Base-by-base conservation (phyloP, 352 stramenopile species). In the Globisporangium nunn region DNA sequence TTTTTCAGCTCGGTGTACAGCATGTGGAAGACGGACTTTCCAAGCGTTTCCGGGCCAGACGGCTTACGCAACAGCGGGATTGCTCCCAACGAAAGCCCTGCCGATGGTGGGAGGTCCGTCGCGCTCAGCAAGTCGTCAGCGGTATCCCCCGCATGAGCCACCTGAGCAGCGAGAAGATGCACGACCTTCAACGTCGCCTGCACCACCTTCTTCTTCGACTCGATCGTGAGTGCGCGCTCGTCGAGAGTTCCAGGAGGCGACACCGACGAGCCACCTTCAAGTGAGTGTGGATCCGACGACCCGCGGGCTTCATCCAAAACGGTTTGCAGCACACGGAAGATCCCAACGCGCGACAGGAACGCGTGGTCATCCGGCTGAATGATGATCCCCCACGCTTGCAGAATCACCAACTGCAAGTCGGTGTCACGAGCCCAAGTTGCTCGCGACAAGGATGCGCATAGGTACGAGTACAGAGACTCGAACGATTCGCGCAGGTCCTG, bases 1-100 rank as follows among this genome's bases (percentile, higher is more conserved):
- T 93, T 96, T 54, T 91, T 90, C 50, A 96, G 54, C 54, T 96
- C 87, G 3, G 85, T 94, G 54, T 93, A 96, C 41, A 96, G 59
- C 87, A 96, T 96, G 57, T 95, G 81, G 39, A 96, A 96, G 4
- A 96, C 87, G 7, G 85, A 95, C 58, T 96, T 95, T 17, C 87
- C 85, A 1, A 96, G 68, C 30, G 87, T 96, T 62, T 94, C 87
- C 4, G 84, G 85, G 0, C 87, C 87, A 23, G 84, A 94, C 10
- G 87, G 87, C 49, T 95, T 93, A 1, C 85, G 74, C 44, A 91
- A 59, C 23, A 95, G 59, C 11, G 85, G 85, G 56, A 95, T 93
- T 1, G 80, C 72, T 29, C 81, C 74, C 30, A 91, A 63, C 53
- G 67, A 72, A 15, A 84, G 68, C 31, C 71, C 72, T 33, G 68